Evolutionary conservation across 164 flowering plant species (phyloP).

Genomic region (Platanus orientalis): DNA sequence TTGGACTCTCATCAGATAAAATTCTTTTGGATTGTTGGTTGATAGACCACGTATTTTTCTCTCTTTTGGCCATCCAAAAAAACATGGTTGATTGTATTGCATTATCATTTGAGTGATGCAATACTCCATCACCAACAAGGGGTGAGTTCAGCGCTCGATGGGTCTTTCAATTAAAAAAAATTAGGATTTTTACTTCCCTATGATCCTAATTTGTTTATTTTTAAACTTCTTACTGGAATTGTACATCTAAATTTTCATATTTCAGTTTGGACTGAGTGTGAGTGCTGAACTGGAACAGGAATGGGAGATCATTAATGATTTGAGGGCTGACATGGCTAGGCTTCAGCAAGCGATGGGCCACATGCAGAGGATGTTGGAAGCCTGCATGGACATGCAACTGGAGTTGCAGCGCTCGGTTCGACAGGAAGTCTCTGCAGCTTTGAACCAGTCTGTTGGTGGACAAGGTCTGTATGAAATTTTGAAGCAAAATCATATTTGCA

Average conservation of each 20-base stretch:
- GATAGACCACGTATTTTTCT: too few species aligned
- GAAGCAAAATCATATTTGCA: not conserved
- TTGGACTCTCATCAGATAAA: too few species aligned
- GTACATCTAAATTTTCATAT: not conserved
- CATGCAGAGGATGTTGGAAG: constrained; percentile 94
- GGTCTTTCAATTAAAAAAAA: too few species aligned
- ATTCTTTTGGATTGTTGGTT: too few species aligned
- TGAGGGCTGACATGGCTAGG: constrained; percentile 84
- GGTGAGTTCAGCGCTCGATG: too few species aligned
- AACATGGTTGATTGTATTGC: too few species aligned
- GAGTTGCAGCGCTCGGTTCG: constrained; percentile 94
- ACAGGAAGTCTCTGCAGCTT: constrained; percentile 90
- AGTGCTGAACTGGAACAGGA: constrained; percentile 44
- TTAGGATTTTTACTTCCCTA: too few species aligned
- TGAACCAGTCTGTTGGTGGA: constrained; percentile 56
- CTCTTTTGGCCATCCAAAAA: too few species aligned
- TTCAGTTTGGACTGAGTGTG: not conserved
- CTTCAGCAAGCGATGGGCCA: constrained; percentile 85
- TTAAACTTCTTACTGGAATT: too few species aligned
- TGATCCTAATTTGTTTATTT: too few species aligned
- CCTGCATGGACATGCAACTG: constrained; percentile 98
- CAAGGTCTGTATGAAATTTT: constrained; percentile 37
- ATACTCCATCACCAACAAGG: too few species aligned
- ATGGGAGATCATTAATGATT: constrained; percentile 83
- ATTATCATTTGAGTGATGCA: too few species aligned